These are phyloP conservation scores for Diaporthe eres DNA, from an alignment of 2,329 filamentous ascomycete genomes.

Conservation along the genomic window DNA sequence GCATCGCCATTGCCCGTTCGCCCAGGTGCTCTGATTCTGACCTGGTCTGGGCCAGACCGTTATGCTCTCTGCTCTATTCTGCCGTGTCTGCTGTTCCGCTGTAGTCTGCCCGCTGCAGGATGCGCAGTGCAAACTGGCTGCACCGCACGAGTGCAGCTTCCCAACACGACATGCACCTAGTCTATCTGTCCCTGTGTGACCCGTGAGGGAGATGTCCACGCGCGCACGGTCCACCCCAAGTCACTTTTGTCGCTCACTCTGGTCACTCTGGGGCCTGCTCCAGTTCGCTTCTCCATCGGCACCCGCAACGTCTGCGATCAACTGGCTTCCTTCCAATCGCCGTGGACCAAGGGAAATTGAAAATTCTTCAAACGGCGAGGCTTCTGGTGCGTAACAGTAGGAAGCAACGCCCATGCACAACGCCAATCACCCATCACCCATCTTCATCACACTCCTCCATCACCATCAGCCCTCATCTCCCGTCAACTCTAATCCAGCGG, in stretches of 20 bases:
- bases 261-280: not conserved
- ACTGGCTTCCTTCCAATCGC: not conserved
- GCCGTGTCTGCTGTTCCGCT: not conserved
- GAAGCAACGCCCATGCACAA: slow-evolving; percentile 6
- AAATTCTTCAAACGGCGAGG: slow-evolving; percentile 15
- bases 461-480: not conserved
- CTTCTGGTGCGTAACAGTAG: not conserved
- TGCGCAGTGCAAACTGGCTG: slow-evolving; percentile 11
- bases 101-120: not conserved
- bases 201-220: not conserved
- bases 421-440: not conserved
- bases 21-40: not conserved
- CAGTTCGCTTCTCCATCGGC: slow-evolving; percentile 10
- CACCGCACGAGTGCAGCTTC: slow-evolving; percentile 2
- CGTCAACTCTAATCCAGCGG: not conserved
- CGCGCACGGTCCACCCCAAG: not conserved
- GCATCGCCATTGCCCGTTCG: slow-evolving; percentile 1
- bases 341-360: not conserved
- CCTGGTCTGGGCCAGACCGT: not conserved
- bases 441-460: not conserved
- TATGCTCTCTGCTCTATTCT: not conserved
- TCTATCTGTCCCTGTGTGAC: not conserved
- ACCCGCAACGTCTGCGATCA: slow-evolving; percentile 12
- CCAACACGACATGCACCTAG: slow-evolving; percentile 13
- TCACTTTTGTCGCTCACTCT: not conserved